phyloP scores from a whole-genome alignment of 768 basidiomycete species.

The Candolleomyces eurysporus region DNA sequence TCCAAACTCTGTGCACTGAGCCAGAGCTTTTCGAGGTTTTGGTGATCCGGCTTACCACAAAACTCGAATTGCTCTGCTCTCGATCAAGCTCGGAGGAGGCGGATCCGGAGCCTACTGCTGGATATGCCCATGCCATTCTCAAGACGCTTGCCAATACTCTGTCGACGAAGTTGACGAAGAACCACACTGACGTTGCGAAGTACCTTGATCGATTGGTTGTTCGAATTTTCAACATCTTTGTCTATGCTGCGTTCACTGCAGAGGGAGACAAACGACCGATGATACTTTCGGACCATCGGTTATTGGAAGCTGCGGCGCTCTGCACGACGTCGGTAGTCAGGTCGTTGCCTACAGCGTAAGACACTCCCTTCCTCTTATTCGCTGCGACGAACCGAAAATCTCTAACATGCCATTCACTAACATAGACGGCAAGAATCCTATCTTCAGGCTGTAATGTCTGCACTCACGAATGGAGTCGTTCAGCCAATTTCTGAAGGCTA shows the following conservation, averaged over 20 bases:
- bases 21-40: slow-evolving; percentile 82
- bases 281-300: slow-evolving; percentile 41
- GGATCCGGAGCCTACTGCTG: slow-evolving; percentile 62
- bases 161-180: slow-evolving; percentile 37
- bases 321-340: slow-evolving; percentile 70
- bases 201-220: slow-evolving; percentile 78
- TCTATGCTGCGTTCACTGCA: slow-evolving; percentile 38
- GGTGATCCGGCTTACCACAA: slow-evolving; percentile 71
- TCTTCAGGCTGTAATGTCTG: slow-evolving; percentile 46
- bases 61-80: slow-evolving; percentile 69
- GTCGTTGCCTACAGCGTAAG: slow-evolving; percentile 64
- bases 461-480: slow-evolving; percentile 55
- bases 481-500: slow-evolving; percentile 53
- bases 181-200: slow-evolving; percentile 73
- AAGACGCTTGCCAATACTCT: slow-evolving; percentile 66
- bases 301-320: slow-evolving; percentile 61
- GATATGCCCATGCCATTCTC: slow-evolving; percentile 85
- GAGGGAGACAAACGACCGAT: slow-evolving; percentile 19
- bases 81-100: slow-evolving; percentile 22
- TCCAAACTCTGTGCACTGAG: slow-evolving; percentile 71
- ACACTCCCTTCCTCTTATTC: slow-evolving; percentile 15
- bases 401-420: background rate
- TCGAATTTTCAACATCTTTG: slow-evolving; percentile 62
- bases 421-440: slow-evolving; percentile 67
- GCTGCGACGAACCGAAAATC: background rate